Percentiles rank a stretch among this genome's conserved stretches.
These are phyloP conservation scores for Trichomonas gallinae DNA, from an alignment of 208 protist species.

Conservation along the genomic window DNA sequence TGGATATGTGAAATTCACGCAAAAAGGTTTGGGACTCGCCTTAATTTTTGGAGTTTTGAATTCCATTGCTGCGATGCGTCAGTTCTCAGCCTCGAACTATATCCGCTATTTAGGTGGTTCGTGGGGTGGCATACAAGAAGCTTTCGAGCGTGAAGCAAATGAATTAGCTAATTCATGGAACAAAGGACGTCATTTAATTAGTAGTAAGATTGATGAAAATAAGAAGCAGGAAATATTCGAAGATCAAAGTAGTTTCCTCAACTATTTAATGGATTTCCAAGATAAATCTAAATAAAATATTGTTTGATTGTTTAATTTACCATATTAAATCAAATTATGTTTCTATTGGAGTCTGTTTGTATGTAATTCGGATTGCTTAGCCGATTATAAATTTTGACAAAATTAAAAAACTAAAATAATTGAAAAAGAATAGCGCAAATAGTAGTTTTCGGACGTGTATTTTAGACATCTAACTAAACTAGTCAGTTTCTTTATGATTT, in stretches of 20 bases:
- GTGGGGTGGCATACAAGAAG: not conserved
- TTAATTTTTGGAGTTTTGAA: conserved; percentile 5
- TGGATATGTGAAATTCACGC: not conserved
- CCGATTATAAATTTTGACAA: too few relatives aligned
- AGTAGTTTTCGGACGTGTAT: too few relatives aligned
- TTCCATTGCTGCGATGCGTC: not conserved
- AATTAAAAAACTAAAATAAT: too few relatives aligned
- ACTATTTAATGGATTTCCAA: not conserved
- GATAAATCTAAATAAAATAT: not conserved
- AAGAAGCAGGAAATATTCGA: not conserved
- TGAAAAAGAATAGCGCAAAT: too few relatives aligned
- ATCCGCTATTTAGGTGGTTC: not conserved
- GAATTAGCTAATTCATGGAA: not conserved
- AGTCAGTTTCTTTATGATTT: too few relatives aligned
- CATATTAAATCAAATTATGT: not conserved
- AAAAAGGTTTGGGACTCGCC: not conserved
- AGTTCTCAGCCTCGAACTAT: not conserved
- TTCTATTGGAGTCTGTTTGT: too few relatives aligned
- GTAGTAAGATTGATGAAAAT: not conserved
- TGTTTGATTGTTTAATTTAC: not conserved
- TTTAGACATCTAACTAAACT: too few relatives aligned
- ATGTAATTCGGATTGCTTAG: too few relatives aligned
- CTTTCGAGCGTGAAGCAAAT: not conserved
- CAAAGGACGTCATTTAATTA: not conserved
- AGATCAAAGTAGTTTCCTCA: not conserved